Conservation (phyloP, 2,329 filamentous ascomycete genomes). For the Trichoderma sp. region DNA sequence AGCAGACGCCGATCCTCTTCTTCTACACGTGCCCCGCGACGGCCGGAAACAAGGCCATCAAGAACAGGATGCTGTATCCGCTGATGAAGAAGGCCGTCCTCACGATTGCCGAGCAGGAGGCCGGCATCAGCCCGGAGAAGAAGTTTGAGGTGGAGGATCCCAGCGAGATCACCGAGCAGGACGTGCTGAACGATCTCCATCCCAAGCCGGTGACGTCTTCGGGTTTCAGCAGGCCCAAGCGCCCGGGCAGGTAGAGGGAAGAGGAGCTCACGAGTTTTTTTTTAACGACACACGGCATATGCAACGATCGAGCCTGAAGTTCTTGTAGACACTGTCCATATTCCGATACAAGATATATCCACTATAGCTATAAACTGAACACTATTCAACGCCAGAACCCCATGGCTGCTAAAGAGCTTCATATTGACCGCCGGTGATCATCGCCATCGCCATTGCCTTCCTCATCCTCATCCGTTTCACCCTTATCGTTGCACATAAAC, state of each 20-base stretch:
- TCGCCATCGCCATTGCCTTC: not conserved
- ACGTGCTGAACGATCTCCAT: constrained; percentile 67
- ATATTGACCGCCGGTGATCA: not conserved
- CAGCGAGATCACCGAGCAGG: constrained; percentile 68
- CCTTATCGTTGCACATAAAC: not conserved
- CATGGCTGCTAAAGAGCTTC: constrained; percentile 17
- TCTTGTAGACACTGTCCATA: constrained; percentile 26
- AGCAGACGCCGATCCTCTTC: constrained; percentile 68
- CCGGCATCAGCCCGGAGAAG: constrained; percentile 68
- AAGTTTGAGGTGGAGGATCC: constrained; percentile 70
- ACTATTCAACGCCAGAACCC: constrained; percentile 29
- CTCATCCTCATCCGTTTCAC: not conserved
- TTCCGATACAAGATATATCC: constrained; percentile 21
- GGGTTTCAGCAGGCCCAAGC: constrained; percentile 76
- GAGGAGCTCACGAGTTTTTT: constrained; percentile 12
- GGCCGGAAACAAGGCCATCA: constrained; percentile 68
- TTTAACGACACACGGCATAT: constrained; percentile 17
- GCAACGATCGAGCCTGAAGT: constrained; percentile 28
- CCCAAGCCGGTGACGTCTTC: constrained; percentile 66
- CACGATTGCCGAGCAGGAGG: constrained; percentile 65
- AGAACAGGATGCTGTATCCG: constrained; percentile 84
- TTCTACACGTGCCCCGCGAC: constrained; percentile 79
- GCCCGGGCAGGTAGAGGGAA: constrained; percentile 63
- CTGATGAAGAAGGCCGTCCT: constrained; percentile 69
- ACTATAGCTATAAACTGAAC: constrained; percentile 33